These are phyloP conservation scores for Bauhinia variegata DNA, from an alignment of 306 rosid genomes.

Conservation along the genomic window DNA sequence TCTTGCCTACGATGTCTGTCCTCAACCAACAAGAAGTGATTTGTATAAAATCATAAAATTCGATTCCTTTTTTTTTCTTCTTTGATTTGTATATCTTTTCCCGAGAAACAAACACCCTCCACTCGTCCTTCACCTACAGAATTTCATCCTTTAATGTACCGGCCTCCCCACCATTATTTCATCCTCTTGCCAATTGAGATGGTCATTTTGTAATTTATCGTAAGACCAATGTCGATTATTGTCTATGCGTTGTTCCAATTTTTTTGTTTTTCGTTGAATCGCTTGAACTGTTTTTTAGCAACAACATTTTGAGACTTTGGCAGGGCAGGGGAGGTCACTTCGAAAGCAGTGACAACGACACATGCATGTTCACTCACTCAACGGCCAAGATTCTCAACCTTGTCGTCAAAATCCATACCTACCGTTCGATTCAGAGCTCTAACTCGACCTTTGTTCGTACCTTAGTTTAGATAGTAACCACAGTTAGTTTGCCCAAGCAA, in stretches of 20 bases:
- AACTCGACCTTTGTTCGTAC: slow-evolving; percentile 31
- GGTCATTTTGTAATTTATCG: no score
- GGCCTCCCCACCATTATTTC: no score
- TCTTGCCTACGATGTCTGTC: neutral
- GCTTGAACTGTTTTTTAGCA: no score
- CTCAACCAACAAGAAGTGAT: neutral
- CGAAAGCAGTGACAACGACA: slow-evolving; percentile 78
- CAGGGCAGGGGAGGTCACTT: slow-evolving; percentile 50
- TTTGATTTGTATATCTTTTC: neutral
- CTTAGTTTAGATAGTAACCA: slow-evolving; percentile 39
- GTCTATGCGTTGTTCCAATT: no score
- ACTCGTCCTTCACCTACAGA: neutral
- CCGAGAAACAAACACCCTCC: slow-evolving; percentile 15
- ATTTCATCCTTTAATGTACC: no score
- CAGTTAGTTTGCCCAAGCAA: slow-evolving; percentile 36
- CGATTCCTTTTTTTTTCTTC: no score
- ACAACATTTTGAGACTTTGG: slow-evolving; percentile 37
- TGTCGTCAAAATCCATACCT: slow-evolving; percentile 24
- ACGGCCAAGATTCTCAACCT: slow-evolving; percentile 60
- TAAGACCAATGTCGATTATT: no score
- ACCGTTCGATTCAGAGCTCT: slow-evolving; percentile 41
- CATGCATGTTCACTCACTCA: slow-evolving; percentile 72
- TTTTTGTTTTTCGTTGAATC: no score
- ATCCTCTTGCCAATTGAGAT: no score
- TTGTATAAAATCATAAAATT: no score